These are phyloP conservation scores for Phytophthora aleatoria DNA, from an alignment of 352 stramenopile species.

Conservation along the genomic window DNA sequence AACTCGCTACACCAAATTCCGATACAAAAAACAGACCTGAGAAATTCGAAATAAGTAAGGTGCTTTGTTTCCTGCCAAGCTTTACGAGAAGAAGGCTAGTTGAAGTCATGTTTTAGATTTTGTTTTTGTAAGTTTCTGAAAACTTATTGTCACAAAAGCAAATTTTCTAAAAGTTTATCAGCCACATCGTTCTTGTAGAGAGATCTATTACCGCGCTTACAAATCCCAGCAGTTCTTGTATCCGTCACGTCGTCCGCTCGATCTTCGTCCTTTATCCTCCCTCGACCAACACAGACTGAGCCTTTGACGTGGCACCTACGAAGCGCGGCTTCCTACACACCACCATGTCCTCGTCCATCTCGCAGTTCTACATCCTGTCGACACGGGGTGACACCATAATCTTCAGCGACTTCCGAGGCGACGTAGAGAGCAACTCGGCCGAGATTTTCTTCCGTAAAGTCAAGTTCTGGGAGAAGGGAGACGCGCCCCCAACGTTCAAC, in stretches of 20 bases:
- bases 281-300: conserved; percentile 11
- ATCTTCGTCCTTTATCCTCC: conserved; percentile 22
- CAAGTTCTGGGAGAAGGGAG: conserved; percentile 98
- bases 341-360: conserved; percentile 84
- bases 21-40: no score
- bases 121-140: no score
- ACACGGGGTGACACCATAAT: conserved; percentile 99
- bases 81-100: no score
- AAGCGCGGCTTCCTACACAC: neutral
- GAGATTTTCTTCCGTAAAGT: conserved; percentile 99
- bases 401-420: conserved; percentile 95
- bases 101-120: no score
- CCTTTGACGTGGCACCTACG: conserved; percentile 27
- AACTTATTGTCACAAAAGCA: no score
- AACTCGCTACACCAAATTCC: no score
- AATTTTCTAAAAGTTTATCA: no score
- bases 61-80: no score
- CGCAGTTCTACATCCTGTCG: conserved; percentile 99
- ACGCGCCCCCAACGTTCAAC: conserved; percentile 96
- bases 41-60: no score
- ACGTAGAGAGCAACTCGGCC: conserved; percentile 84
- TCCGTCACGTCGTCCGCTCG: conserved; percentile 12
- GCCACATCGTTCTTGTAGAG: conserved; percentile 20
- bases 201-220: conserved; percentile 6
- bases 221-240: conserved; percentile 22